A percentile compares a stretch with the other conserved stretches of the same genome.
Conservation (phyloP, 2,329 filamentous ascomycete genomes). For the Chaetomium sp. region DNA sequence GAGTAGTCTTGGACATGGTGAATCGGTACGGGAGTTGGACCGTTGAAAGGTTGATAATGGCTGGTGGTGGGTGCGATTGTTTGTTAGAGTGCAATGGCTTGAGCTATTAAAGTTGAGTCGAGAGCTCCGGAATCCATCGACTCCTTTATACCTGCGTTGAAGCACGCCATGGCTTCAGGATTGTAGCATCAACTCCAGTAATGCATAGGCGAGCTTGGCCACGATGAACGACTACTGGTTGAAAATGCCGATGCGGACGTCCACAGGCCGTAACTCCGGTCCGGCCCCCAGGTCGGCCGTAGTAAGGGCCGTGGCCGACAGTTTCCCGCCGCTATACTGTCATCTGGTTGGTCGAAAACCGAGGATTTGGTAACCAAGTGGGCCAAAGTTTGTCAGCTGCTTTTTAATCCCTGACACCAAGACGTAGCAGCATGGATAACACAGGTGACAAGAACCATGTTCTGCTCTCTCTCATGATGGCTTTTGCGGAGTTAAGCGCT, state of each 20-base stretch:
- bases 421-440: too few relatives aligned
- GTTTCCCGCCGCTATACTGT: background rate
- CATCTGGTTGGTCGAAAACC: background rate
- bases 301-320: background rate
- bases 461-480: background rate
- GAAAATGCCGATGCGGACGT: background rate
- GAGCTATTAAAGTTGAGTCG: background rate
- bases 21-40: background rate
- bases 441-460: background rate
- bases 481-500: background rate
- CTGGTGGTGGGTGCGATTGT: background rate
- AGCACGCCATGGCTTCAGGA: background rate
- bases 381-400: background rate
- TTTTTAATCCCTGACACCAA: too few relatives aligned
- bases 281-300: background rate
- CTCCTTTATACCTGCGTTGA: background rate
- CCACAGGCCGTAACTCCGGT: background rate
- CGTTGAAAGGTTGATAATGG: background rate
- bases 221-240: background rate
- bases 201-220: background rate
- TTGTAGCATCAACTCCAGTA: background rate
- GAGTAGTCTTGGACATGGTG: constrained; percentile 2
- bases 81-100: background rate
- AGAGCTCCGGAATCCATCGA: background rate
- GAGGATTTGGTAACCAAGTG: background rate